These are phyloP conservation scores for Extremus antarcticus DNA, from an alignment of 495 filamentous ascomycete species.

Conservation along the genomic window DNA sequence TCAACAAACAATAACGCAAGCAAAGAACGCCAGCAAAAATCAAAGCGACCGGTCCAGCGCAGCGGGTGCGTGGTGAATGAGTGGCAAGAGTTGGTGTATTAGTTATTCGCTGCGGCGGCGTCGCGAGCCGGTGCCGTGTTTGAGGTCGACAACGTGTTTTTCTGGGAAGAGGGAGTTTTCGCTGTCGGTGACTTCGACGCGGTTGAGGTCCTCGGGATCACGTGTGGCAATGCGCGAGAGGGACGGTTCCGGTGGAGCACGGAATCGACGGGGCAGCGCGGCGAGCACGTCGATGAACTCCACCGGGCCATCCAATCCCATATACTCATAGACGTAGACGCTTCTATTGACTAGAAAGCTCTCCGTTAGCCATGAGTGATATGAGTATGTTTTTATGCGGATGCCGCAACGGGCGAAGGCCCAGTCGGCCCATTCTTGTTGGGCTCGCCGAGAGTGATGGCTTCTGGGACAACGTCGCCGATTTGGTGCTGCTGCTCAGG, in stretches of 20 bases:
- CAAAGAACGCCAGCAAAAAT: neutral
- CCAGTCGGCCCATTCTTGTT: constrained; percentile 16
- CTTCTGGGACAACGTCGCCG: constrained; percentile 32
- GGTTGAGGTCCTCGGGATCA: neutral
- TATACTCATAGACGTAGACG: too few species aligned
- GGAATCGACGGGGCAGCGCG: neutral
- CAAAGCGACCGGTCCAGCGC: neutral
- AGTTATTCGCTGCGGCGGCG: neutral
- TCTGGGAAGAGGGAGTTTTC: neutral
- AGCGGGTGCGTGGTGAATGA: neutral
- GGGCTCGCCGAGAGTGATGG: constrained; percentile 23
- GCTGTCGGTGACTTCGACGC: neutral
- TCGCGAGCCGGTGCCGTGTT: neutral
- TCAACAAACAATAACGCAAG: neutral
- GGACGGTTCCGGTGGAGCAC: neutral
- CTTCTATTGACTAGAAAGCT: neutral
- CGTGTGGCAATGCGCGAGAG: neutral
- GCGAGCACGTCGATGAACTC: neutral
- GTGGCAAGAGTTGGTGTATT: neutral
- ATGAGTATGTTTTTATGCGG: constrained; percentile 29
- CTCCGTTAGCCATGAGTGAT: neutral
- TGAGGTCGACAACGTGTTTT: neutral
- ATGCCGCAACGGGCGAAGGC: constrained; percentile 30
- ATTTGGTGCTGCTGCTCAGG: constrained; percentile 20
- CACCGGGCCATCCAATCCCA: too few species aligned